Evolutionary conservation across 73 alveolate genomes (phyloP).

Genomic region (Stentor roeselii): DNA sequence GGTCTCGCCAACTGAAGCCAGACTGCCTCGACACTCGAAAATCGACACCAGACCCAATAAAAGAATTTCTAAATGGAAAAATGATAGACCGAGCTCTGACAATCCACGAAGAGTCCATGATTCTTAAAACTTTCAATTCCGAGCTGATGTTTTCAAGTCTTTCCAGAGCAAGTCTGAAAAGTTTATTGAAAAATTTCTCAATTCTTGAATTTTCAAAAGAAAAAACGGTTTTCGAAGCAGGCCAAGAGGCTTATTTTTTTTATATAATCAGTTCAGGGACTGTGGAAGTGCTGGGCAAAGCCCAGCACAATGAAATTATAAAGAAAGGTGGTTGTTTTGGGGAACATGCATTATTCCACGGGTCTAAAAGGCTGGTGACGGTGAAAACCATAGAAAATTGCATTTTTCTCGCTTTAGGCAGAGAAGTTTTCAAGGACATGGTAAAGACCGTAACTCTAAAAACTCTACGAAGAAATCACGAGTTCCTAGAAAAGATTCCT

Average conservation of each 20-base stretch:
- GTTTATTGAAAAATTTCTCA: no score
- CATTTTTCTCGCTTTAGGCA: not conserved
- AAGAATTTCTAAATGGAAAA: no score
- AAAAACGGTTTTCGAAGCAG: slow-evolving; percentile 33
- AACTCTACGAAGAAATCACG: not conserved
- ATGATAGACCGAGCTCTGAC: no score
- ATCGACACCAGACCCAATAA: no score
- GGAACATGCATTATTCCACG: not conserved
- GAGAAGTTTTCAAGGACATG: slow-evolving; percentile 9
- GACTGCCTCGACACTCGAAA: no score
- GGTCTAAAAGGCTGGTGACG: slow-evolving; percentile 11
- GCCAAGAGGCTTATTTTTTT: slow-evolving; percentile 31
- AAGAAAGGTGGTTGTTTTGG: slow-evolving; percentile 27
- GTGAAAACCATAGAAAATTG: not conserved
- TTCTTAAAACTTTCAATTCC: no score
- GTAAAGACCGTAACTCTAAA: not conserved
- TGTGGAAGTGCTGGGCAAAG: slow-evolving; percentile 36
- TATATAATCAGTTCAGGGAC: slow-evolving; percentile 31
- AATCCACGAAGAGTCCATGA: no score
- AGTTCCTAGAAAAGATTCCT: slow-evolving; percentile 4
- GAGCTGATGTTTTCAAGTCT: no score
- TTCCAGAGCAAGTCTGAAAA: no score
- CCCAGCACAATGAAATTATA: not conserved
- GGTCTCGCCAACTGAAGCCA: no score
- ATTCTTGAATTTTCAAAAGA: no score